A percentile compares a stretch with the other conserved stretches of the same genome.
These are phyloP conservation scores for Parmelia sp. DNA, from an alignment of 495 filamentous ascomycete genomes.

Conservation along the genomic window DNA sequence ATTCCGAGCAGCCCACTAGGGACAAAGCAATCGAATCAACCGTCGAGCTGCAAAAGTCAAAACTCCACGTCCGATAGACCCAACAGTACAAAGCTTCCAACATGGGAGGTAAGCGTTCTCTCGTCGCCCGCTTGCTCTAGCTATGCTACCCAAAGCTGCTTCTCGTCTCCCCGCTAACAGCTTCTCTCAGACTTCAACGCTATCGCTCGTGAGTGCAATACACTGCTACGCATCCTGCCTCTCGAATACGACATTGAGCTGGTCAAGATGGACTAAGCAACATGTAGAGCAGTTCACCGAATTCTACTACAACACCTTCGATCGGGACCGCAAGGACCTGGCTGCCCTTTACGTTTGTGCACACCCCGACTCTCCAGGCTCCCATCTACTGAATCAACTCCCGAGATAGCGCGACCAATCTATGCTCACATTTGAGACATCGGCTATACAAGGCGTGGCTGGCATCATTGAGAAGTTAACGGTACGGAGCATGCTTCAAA, in stretches of 20 bases:
- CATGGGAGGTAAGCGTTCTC: conserved; percentile 20
- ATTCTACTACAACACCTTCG: conserved; percentile 88
- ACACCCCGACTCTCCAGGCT: not conserved
- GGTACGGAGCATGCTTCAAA: conserved; percentile 42
- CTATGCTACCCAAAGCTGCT: not conserved
- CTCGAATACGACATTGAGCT: not conserved
- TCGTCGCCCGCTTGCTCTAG: not conserved
- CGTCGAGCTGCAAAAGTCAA: not conserved
- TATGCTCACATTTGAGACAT: conserved; percentile 87
- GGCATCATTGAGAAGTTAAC: conserved; percentile 70
- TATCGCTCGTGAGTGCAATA: conserved; percentile 50
- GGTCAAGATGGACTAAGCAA: not conserved
- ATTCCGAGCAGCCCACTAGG: too few species aligned
- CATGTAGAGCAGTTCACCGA: conserved; percentile 68
- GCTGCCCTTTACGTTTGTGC: conserved; percentile 68
- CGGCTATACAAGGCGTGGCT: conserved; percentile 48
- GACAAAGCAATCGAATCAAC: not conserved
- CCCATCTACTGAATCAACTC: not conserved
- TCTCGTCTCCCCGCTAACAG: not conserved
- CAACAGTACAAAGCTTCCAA: not conserved
- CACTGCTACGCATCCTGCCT: not conserved
- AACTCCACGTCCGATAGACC: not conserved
- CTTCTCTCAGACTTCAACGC: conserved; percentile 41
- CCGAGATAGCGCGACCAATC: conserved; percentile 64
- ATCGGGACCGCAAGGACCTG: conserved; percentile 55